Evolutionary conservation across 441 rosid genomes (phyloP).

Genomic region (Isatis lusitanica): DNA sequence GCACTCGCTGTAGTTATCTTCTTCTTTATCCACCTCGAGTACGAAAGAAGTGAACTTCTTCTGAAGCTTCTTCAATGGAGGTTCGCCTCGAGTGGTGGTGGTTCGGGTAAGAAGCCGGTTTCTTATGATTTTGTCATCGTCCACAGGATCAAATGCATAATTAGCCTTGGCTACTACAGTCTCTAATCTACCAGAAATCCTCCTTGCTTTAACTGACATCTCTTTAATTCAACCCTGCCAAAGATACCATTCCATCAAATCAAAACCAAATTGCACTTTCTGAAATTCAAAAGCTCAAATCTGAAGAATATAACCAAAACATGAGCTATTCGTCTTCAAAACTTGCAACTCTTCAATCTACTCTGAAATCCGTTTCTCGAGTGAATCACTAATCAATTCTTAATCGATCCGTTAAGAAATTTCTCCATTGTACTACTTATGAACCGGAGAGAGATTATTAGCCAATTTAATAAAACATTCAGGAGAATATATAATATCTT

Average conservation of each 20-base stretch:
- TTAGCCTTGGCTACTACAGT: conserved; percentile 49
- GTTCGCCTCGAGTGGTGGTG: conserved; percentile 90
- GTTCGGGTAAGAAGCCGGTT: conserved; percentile 85
- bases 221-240: conserved; percentile 35
- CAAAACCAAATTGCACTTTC: neutral
- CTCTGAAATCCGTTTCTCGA: no score
- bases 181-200: conserved; percentile 64
- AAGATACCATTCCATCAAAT: neutral
- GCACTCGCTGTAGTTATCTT: conserved; percentile 58
- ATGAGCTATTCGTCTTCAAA: neutral
- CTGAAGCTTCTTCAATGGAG: conserved; percentile 84
- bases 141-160: conserved; percentile 71
- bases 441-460: no score
- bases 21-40: conserved; percentile 66
- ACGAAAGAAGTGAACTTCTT: conserved; percentile 80
- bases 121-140: conserved; percentile 76
- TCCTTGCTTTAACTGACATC: conserved; percentile 75
- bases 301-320: neutral
- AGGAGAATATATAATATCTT: neutral
- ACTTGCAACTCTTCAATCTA: neutral
- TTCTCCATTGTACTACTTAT: no score
- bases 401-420: no score
- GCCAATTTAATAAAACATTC: no score
- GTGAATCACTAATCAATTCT: no score
- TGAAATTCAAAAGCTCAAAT: neutral